Percentiles rank a stretch among this genome's conserved stretches.
Evolutionary conservation across 2,329 filamentous ascomycete species (phyloP).

Genomic region (Colletotrichum eremochloae): DNA sequence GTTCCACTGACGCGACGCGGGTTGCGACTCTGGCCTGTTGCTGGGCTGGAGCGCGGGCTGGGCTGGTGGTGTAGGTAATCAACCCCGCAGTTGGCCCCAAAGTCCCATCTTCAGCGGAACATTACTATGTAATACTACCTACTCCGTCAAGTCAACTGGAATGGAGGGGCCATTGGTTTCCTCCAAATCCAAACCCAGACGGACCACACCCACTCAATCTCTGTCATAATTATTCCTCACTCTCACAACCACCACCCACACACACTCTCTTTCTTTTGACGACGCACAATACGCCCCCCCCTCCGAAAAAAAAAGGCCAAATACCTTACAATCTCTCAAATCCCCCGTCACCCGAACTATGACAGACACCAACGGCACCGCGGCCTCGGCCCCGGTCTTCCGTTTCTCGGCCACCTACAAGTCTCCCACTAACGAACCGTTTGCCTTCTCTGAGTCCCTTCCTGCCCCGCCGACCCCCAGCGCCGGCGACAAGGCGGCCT

Average conservation of each 20-base stretch:
- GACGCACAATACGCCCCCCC: constrained; percentile 4
- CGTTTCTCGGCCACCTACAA: constrained; percentile 66
- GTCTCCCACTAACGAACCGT: constrained; percentile 63
- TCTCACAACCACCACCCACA: not conserved
- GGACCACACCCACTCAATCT: constrained; percentile 29
- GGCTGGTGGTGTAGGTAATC: constrained; percentile 1
- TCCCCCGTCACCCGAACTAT: constrained; percentile 9
- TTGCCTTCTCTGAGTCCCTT: constrained; percentile 57
- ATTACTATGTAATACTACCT: constrained; percentile 5
- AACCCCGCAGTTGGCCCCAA: constrained; percentile 36
- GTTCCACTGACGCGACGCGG: constrained; percentile 31
- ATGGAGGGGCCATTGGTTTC: constrained; percentile 12
- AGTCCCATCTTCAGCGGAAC: constrained; percentile 41
- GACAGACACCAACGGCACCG: constrained; percentile 22
- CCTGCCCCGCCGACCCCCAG: constrained; percentile 51
- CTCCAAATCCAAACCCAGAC: constrained; percentile 14
- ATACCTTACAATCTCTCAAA: not conserved
- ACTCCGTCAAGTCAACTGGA: constrained; percentile 23
- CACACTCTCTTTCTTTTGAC: constrained; percentile 1
- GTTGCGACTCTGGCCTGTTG: constrained; percentile 35
- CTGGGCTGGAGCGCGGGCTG: constrained; percentile 4
- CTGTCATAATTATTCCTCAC: constrained; percentile 21
- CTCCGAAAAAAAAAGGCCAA: not conserved
- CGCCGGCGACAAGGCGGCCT: constrained; percentile 66
- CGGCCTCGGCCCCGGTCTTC: constrained; percentile 27